Conservation (phyloP, 1,284 basidiomycete genomes). For the Cerrena zonata region DNA sequence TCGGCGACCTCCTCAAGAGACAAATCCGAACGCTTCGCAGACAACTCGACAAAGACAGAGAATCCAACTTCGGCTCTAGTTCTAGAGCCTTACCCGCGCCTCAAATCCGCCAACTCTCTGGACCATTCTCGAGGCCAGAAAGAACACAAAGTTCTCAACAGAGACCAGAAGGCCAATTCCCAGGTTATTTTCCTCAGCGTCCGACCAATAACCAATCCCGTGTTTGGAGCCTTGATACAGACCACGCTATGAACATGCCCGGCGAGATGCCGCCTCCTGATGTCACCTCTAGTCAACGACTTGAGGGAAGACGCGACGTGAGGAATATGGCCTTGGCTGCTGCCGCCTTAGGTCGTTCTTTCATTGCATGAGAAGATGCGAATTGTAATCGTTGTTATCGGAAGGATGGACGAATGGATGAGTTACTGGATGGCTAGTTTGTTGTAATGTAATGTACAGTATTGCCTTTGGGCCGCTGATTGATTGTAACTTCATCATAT, state of each 20-base stretch:
- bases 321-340: constrained; percentile 19
- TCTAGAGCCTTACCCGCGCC: no score
- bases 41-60: constrained; percentile 43
- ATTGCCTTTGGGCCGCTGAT: no score
- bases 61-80: background rate
- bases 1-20: constrained; percentile 42
- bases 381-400: no score
- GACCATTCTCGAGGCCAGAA: background rate
- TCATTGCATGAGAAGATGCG: constrained; percentile 15
- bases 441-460: no score
- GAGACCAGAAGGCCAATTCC: background rate
- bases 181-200: constrained; percentile 12
- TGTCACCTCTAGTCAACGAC: constrained; percentile 1
- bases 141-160: background rate
- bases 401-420: no score
- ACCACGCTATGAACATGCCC: constrained; percentile 17
- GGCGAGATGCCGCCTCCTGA: constrained; percentile 17
- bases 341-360: constrained; percentile 20
- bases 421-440: no score
- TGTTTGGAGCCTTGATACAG: constrained; percentile 18
- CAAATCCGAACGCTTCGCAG: constrained; percentile 58
- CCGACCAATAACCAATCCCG: constrained; percentile 14
- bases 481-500: no score
- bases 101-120: background rate
- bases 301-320: constrained; percentile 17